Evolutionary conservation across 2,329 filamentous ascomycete genomes (phyloP).

Genomic region (Xylariales sp.): DNA sequence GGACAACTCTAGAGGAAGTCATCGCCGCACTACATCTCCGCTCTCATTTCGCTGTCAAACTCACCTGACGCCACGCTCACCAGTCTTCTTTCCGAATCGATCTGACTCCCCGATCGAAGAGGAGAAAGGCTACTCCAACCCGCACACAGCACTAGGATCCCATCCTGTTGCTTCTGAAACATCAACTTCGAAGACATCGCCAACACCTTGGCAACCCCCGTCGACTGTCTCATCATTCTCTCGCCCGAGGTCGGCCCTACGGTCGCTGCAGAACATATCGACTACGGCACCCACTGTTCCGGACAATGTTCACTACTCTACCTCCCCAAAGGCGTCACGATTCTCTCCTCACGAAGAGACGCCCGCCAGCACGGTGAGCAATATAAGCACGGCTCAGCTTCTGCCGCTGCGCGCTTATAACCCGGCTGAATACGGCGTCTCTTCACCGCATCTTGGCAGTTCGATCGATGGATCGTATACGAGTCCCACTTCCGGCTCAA

Average conservation of each 20-base stretch:
- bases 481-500: constrained; percentile 48
- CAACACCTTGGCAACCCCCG: constrained; percentile 12
- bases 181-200: constrained; percentile 18
- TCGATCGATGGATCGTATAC: constrained; percentile 38
- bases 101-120: constrained; percentile 45
- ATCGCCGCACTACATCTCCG: constrained; percentile 56
- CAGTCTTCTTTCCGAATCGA: constrained; percentile 51
- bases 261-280: constrained; percentile 44
- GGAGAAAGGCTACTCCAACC: constrained; percentile 42
- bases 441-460: constrained; percentile 38
- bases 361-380: constrained; percentile 49
- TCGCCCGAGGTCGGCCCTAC: constrained; percentile 26
- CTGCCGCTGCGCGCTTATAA: constrained; percentile 49
- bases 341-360: constrained; percentile 49
- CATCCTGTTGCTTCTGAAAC: constrained; percentile 41
- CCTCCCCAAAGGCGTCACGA: constrained; percentile 47
- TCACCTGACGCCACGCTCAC: constrained; percentile 55
- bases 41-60: constrained; percentile 65
- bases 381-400: constrained; percentile 48
- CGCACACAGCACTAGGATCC: constrained; percentile 39
- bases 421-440: constrained; percentile 47
- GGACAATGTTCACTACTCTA: constrained; percentile 48
- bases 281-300: constrained; percentile 46
- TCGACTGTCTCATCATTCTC: constrained; percentile 30
- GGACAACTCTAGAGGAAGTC: constrained; percentile 36